Evolutionary conservation across 2,329 filamentous ascomycete genomes (phyloP), one percentile per base, ranked within the genome.

Genomic region (Venturia oleaginea): DNA sequence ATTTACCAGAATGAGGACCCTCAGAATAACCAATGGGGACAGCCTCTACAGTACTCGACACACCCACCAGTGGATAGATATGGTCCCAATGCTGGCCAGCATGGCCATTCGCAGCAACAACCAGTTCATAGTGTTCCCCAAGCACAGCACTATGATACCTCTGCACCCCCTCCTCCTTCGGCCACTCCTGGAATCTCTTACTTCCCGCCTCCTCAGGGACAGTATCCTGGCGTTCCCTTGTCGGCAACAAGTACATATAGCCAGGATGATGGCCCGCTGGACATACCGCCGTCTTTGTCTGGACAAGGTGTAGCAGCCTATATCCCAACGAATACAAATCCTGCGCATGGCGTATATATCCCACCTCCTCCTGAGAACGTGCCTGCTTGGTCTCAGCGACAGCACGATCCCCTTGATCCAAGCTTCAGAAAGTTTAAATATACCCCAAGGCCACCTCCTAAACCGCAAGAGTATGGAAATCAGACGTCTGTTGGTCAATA

Each of bases 261-360:
- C 19, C 67, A 68, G 46, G 69, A 68, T 8, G 54, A 64, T 19
- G 34, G 19, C 68, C 71, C 42, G 72, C 75, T 65, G 70, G 72
- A 59, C 72, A 72, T 8, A 72, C 72, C 11, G 71, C 73, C 38
- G 24, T 57, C 51, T 57, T 64, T 74, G 32, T 70, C 70, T 4
- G 72, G 72, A 6, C 72, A 74, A 64, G 72, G 72, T 71, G 8
- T 34, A n/a, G 72, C 74, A 54, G 68, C 70, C n/a, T 75, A 74
- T 46, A 68, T 73, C 17, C 70, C 72, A 4, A 68, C 68, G 19
- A 74, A 75, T 22, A 71, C 72, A 6, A 74, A 75, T 38, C 72
- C 71, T n/a, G 68, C 72, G 66, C 71, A 73, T 5, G 72, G 73
- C 24, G 71, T 72, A 10, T 75, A 76, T 62, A 68, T 72, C 2